Conservation (phyloP, 768 basidiomycete genomes). For the Mrakia hoshinonis region DNA sequence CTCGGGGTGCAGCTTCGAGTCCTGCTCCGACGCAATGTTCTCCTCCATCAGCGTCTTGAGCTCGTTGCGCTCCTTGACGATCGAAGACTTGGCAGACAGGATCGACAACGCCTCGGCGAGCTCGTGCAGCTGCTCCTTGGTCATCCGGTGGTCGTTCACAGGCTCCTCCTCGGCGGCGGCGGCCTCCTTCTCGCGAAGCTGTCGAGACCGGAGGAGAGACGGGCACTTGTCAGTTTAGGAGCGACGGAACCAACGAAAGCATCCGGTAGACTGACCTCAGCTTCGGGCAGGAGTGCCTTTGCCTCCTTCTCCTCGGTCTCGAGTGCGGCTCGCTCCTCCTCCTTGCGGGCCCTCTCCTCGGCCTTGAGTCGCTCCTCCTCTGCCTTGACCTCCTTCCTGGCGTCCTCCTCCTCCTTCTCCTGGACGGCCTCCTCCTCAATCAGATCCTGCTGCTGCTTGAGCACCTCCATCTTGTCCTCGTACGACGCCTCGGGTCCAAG, state of each 20-base stretch:
- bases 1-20: constrained; percentile 40
- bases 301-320: constrained; percentile 23
- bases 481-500: constrained; percentile 81
- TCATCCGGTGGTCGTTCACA: constrained; percentile 75
- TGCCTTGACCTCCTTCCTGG: constrained; percentile 56
- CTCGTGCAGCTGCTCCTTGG: constrained; percentile 87
- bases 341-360: constrained; percentile 58
- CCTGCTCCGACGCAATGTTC: constrained; percentile 76
- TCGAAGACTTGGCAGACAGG: constrained; percentile 84
- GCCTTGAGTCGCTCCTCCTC: constrained; percentile 55
- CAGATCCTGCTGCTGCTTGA: constrained; percentile 97
- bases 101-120: constrained; percentile 82
- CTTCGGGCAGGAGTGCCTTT: constrained; percentile 61
- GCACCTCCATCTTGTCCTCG: constrained; percentile 95
- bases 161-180: constrained; percentile 20
- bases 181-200: constrained; percentile 31
- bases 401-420: constrained; percentile 55
- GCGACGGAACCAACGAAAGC: background rate
- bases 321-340: constrained; percentile 38
- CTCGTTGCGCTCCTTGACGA: constrained; percentile 91
- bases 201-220: background rate
- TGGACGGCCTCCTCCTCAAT: constrained; percentile 99
- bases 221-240: background rate
- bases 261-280: constrained; percentile 54
- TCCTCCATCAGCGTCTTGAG: constrained; percentile 86